Evolutionary conservation across 306 rosid species (phyloP).

Genomic region (Argentina anserina): DNA sequence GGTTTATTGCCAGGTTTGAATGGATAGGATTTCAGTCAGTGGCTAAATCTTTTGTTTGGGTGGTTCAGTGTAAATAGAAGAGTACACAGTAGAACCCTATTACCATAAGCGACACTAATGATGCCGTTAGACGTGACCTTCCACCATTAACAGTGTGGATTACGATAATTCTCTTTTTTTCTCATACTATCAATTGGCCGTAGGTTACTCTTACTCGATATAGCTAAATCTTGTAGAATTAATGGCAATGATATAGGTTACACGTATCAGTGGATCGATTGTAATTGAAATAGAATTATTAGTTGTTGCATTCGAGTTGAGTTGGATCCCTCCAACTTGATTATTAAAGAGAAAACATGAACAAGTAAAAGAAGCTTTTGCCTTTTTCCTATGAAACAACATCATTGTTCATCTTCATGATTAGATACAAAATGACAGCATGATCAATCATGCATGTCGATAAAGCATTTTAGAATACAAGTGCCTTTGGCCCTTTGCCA

Average conservation of each 20-base stretch:
- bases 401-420: constrained; percentile 25
- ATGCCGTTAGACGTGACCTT: neutral
- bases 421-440: constrained; percentile 42
- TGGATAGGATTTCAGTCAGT: neutral
- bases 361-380: constrained; percentile 39
- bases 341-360: neutral
- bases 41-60: neutral
- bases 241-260: neutral
- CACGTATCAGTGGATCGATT: too few species aligned
- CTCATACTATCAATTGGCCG: neutral
- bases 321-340: too few species aligned
- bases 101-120: neutral
- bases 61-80: neutral
- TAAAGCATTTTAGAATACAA: constrained; percentile 11
- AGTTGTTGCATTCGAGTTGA: too few species aligned
- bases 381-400: constrained; percentile 21
- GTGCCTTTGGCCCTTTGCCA: constrained; percentile 31
- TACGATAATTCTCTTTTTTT: neutral
- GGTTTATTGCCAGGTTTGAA: neutral
- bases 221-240: neutral
- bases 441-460: constrained; percentile 24
- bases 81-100: neutral
- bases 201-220: neutral
- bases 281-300: too few species aligned
- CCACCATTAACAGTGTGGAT: neutral